Base-by-base conservation (phyloP, 2,329 filamentous ascomycete species). In the Dissoconium aciculare region DNA sequence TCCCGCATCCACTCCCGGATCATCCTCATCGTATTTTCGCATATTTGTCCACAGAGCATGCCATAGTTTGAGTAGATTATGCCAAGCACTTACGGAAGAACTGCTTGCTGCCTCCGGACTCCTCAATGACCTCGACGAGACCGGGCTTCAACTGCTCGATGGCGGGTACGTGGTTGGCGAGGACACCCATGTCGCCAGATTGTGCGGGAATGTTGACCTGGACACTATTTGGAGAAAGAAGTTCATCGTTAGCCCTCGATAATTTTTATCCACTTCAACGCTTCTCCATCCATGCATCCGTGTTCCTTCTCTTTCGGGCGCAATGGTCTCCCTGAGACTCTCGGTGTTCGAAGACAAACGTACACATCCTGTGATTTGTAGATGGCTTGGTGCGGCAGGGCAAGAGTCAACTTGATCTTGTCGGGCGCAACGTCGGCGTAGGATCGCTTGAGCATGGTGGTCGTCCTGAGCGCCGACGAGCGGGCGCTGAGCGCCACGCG, bases 121-220 rank as follows among this genome's bases (percentile, higher is more conserved):
- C 89, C 70, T 95, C 87, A 47, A 95, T 74, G 55, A 98, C 71
- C 70, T 95, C 87, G 48, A 98, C 71, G 48, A 95, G 66, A 54
- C 89, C 89, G 39, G 89, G 85, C 74, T 91, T 93, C 62, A 98
- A 71, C 71, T 98, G 89, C 71, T 98, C 89, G 56, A 98, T 95
- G 40, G 85, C 84, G 44, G 89, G 85, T 53, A 98, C 89, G 74
- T 98, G 89, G 71, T 89, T 91, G 59, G 89, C 89, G 57, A 98
- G 79, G 52, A 98, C 78, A 79, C 89, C 89, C 89, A 98, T 98
- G 53, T 95, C 89, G 59, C 89, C 89, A 41, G 85, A 91, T 62
- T 93, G 89, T 55, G 89, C 89, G 59, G 89, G 79, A 55, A 98
- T 78, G 74, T 98, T 98, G 69, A 98, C 89, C 69, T 98, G 89